A percentile compares a stretch with the other conserved stretches of the same genome.
Evolutionary conservation across 2,329 filamentous ascomycete genomes (phyloP).

Genomic region (Apiospora saccharicola): DNA sequence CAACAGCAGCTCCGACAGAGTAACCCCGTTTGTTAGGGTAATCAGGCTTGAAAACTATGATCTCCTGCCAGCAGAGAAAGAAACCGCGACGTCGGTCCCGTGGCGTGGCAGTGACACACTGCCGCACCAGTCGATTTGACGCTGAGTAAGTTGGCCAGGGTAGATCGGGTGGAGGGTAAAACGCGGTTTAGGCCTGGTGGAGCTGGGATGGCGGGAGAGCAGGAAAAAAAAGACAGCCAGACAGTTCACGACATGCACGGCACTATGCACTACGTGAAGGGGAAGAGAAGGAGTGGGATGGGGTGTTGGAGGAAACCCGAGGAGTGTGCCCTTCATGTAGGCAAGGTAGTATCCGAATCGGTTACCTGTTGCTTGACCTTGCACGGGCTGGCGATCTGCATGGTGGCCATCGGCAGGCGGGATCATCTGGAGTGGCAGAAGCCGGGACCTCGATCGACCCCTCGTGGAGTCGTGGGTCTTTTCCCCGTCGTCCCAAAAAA

Average conservation of each 20-base stretch:
- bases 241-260: background rate
- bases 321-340: background rate
- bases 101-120: background rate
- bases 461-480: constrained; percentile 18
- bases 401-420: background rate
- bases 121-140: background rate
- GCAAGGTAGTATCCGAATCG: background rate
- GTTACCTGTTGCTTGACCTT: background rate
- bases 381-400: background rate
- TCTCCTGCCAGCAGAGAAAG: background rate
- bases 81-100: background rate
- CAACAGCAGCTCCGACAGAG: background rate
- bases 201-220: background rate
- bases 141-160: background rate
- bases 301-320: background rate
- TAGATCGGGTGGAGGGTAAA: background rate
- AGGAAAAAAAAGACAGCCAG: background rate
- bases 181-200: background rate
- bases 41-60: background rate
- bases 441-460: constrained; percentile 13
- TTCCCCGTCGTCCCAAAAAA: background rate
- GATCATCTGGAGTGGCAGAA: background rate
- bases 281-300: background rate
- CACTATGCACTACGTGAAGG: background rate
- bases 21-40: background rate